Conservation (phyloP, 805 yeast genomes). For the Cyberlindnera galapagoensis region DNA sequence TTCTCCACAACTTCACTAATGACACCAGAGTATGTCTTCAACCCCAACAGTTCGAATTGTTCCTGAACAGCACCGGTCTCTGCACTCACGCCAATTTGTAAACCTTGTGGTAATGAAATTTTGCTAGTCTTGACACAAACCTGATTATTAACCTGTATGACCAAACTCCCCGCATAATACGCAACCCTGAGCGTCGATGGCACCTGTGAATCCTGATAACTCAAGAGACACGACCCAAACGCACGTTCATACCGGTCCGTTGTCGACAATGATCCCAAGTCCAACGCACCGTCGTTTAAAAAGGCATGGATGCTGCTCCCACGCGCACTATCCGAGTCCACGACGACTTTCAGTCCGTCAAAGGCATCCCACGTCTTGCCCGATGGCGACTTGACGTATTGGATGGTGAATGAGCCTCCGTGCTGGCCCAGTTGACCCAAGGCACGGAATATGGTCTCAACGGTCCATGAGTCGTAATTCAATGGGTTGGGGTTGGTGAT, state of each 20-base stretch:
- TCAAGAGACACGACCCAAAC: constrained; percentile 51
- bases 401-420: constrained; percentile 50
- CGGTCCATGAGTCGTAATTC: constrained; percentile 39
- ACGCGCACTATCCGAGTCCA: constrained; percentile 43
- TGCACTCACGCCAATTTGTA: constrained; percentile 51
- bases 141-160: constrained; percentile 67
- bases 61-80: constrained; percentile 40
- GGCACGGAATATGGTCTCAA: constrained; percentile 60
- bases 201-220: constrained; percentile 60
- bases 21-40: constrained; percentile 49
- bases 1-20: constrained; percentile 52
- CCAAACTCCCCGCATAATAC: constrained; percentile 45
- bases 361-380: constrained; percentile 47
- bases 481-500: constrained; percentile 36
- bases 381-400: constrained; percentile 21
- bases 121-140: constrained; percentile 61
- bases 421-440: constrained; percentile 43
- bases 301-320: constrained; percentile 52
- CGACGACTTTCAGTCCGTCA: constrained; percentile 58
- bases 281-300: constrained; percentile 50
- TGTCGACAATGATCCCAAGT: constrained; percentile 18
- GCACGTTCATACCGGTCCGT: constrained; percentile 27
- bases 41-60: constrained; percentile 56
- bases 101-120: constrained; percentile 37
- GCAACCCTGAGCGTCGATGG: constrained; percentile 66